Conservation (phyloP, 2,329 filamentous ascomycete genomes). For the Pseudogymnoascus sp. region DNA sequence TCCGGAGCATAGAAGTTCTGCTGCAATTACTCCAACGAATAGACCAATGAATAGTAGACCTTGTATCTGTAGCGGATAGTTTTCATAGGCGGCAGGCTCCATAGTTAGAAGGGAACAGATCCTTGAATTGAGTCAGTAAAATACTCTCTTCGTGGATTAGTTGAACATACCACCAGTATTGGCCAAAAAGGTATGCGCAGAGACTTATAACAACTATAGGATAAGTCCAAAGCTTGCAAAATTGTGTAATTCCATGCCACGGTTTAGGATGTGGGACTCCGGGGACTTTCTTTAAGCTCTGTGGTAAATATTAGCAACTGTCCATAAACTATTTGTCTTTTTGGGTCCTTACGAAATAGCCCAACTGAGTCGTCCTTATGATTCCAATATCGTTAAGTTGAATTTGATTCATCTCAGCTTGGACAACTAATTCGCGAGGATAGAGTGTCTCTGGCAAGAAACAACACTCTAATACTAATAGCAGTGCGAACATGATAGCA, state of each 20-base stretch:
- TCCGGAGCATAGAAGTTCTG: conserved; percentile 45
- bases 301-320: conserved; percentile 29
- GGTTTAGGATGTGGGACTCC: conserved; percentile 43
- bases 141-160: neutral
- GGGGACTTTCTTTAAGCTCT: conserved; percentile 40
- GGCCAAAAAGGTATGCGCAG: conserved; percentile 42
- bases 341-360: conserved; percentile 31
- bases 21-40: conserved; percentile 43
- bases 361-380: conserved; percentile 18
- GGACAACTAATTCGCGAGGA: conserved; percentile 30
- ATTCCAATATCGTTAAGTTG: neutral
- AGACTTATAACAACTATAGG: conserved; percentile 38
- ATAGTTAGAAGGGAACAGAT: conserved; percentile 14
- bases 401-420: neutral
- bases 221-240: conserved; percentile 40
- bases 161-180: conserved; percentile 48
- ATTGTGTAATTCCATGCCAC: conserved; percentile 38
- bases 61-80: conserved; percentile 36
- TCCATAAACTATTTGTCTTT: conserved; percentile 3
- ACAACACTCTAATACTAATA: conserved; percentile 40
- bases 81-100: conserved; percentile 27
- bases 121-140: conserved; percentile 11
- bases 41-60: conserved; percentile 46
- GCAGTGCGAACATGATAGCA: conserved; percentile 42
- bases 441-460: conserved; percentile 50